Base-by-base conservation (phyloP, 371 early-diverging fungal genomes). In the Choanephora cucurbitarum region DNA sequence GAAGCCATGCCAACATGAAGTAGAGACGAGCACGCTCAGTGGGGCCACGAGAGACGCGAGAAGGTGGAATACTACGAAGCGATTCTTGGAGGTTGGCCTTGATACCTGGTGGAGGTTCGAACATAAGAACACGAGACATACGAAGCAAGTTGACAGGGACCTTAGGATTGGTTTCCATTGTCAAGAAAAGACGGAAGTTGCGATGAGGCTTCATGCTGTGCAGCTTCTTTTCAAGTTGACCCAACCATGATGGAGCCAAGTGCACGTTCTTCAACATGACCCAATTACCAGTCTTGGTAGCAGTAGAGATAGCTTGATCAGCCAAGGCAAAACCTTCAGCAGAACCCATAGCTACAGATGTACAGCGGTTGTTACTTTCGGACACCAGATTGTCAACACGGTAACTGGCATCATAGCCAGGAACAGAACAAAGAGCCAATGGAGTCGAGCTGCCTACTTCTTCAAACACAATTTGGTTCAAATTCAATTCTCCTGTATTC, bases 251-350 rank as follows among this genome's bases (percentile, higher is more conserved):
- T 0, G 95, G 87, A 15, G 97, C 94, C 48, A 98, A 73, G 62
- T 99, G 99, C 9, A 96, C 98, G 72, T 99, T 99, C 81, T 97
- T 97, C 54, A 99, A 81, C 69, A 99, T 80, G 8, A 98, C 97
- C 98, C 98, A 99, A 50, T 80, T 80, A 55, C 98, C 98, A 11
- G 80, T 82, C 77, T 91, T 90, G 58, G 84, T 80, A 0, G 96
- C 95, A 5, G 73, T 59, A 0, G 91, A 82, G 52, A 99, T 95
- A 4, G 96, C 97, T 64, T 87, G 82, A 49, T 97, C 97, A 5
- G 98, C 98, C 24, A 93, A 77, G 5, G 81, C 75, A 57, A 92
- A 90, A 52, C 97, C 97, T 85, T 99, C 99, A 23, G 87, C 82
- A 3, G 98, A 95, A 52, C 99, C 99, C 96, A 99, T 97, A 8